Evolutionary conservation across 352 stramenopile genomes (phyloP), one percentile per base, ranked within the genome.

Genomic region (Phytophthora pisi): DNA sequence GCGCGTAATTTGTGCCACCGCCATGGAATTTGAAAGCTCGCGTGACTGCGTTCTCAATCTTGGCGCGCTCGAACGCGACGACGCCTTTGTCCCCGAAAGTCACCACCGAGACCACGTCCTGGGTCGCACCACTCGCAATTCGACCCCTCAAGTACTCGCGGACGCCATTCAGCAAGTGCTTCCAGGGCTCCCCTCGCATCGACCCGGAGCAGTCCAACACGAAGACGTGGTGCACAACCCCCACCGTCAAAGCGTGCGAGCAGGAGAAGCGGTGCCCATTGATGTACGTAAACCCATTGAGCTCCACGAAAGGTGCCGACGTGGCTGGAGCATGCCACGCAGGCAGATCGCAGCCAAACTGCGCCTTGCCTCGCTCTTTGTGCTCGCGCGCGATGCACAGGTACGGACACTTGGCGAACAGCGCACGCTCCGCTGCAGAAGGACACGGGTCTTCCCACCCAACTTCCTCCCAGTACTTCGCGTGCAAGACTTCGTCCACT

Each of bases 381-480:
- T 79, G 72, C 11, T 76, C 68, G 0, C 47, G 24, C 5, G 66
- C 67, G 46, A 70, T 52, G 18, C 72, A 79, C 53, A 62, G 45
- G 23, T 52, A 76, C 13, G 20, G 20, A 28, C 72, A 79, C 20
- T 71, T 61, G 0, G 34, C 30, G 23, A 77, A 77, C n/a, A 54
- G 10, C 5, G 20, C 40, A 0, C 49, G 42, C 23, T 77, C 68
- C 5, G 26, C 31, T 5, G 61, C 55, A 31, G 24, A 58, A n/a
- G 36, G 30, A 30, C 78, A 85, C 0, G 84, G 84, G 40, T 78
- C 69, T 52, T 80, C 68, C 72, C 72, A 77, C 0, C 72, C 65
- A 16, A 77, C 43, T 1, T 58, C 55, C 28, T 70, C 61, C 68
- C 68, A 79, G 18, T 70, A 79, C 16, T 72, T 43, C 0, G 70